Percentiles rank a stretch among this genome's conserved stretches.
phyloP scores from a whole-genome alignment of 2,329 filamentous ascomycete genomes.

The Fusarium albosuccineum region DNA sequence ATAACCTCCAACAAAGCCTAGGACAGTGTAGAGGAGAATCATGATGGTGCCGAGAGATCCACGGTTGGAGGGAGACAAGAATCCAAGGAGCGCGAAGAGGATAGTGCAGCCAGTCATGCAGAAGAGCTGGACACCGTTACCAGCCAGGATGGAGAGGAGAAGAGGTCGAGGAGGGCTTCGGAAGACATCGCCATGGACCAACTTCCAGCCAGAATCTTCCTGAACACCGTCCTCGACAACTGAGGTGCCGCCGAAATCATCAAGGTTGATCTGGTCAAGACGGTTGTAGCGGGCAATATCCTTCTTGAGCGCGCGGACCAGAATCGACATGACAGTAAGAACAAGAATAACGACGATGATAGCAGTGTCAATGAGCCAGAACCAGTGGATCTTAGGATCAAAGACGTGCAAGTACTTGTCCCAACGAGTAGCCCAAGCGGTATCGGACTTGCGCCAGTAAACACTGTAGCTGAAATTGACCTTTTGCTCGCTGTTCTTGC shows the following conservation, averaged over 20 bases:
- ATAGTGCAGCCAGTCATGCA: slow-evolving; percentile 98
- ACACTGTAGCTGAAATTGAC: slow-evolving; percentile 95
- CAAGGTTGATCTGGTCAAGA: slow-evolving; percentile 89
- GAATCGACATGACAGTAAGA: slow-evolving; percentile 91
- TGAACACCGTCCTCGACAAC: slow-evolving; percentile 91
- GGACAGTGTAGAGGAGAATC: slow-evolving; percentile 91
- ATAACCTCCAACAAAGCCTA: slow-evolving; percentile 94
- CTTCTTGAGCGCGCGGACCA: slow-evolving; percentile 89
- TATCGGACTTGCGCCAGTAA: slow-evolving; percentile 85
- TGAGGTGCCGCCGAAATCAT: slow-evolving; percentile 85
- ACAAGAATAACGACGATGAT: slow-evolving; percentile 94
- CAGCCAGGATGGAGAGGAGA: slow-evolving; percentile 86
- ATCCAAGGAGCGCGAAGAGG: slow-evolving; percentile 90
- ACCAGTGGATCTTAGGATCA: slow-evolving; percentile 99
- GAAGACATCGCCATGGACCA: slow-evolving; percentile 98
- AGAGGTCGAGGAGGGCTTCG: slow-evolving; percentile 86
- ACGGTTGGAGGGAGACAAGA: slow-evolving; percentile 95
- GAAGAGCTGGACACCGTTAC: slow-evolving; percentile 95
- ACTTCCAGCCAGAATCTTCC: slow-evolving; percentile 98
- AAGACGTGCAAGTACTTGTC: slow-evolving; percentile 99
- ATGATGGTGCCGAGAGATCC: slow-evolving; percentile 94
- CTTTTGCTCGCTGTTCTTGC: slow-evolving; percentile 64
- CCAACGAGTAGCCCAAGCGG: slow-evolving; percentile 96
- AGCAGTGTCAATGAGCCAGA: slow-evolving; percentile 95
- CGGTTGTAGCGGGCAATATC: slow-evolving; percentile 98